Conservation (phyloP, 2,329 filamentous ascomycete genomes). For the Aureobasidium subglaciale region DNA sequence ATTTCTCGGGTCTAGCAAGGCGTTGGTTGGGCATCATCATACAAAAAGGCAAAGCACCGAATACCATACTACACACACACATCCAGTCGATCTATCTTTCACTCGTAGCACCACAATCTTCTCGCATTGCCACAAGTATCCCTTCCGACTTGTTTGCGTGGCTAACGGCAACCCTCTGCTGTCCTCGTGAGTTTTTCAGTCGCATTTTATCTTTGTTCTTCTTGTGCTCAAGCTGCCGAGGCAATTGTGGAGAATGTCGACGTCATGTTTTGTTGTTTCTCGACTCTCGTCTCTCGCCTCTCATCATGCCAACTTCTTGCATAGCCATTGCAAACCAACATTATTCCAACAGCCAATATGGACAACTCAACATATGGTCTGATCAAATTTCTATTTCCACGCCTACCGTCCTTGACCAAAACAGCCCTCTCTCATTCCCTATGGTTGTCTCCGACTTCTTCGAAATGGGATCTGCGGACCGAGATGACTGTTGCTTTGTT, state of each 20-base stretch:
- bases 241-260: not conserved
- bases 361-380: conserved; percentile 20
- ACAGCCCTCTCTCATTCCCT: conserved; percentile 59
- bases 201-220: not conserved
- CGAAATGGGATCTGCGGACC: conserved; percentile 72
- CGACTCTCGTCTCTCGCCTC: not conserved
- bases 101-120: not conserved
- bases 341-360: conserved; percentile 16
- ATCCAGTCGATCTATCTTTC: not conserved
- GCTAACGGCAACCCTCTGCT: too few species aligned
- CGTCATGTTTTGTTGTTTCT: conserved; percentile 1
- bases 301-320: not conserved
- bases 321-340: not conserved
- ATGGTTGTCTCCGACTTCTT: conserved; percentile 59
- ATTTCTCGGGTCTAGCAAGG: conserved; percentile 3
- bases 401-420: conserved; percentile 56
- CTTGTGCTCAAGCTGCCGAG: not conserved
- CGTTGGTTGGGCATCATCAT: conserved; percentile 1
- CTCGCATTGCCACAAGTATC: not conserved
- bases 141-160: too few species aligned
- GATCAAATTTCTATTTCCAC: conserved; percentile 42
- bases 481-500: conserved; percentile 65
- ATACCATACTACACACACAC: not conserved
- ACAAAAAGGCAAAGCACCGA: not conserved
- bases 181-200: too few species aligned